These are phyloP conservation scores for Plasmodium yoelii DNA, from an alignment of 169 alveolate genomes.

Conservation along the genomic window DNA sequence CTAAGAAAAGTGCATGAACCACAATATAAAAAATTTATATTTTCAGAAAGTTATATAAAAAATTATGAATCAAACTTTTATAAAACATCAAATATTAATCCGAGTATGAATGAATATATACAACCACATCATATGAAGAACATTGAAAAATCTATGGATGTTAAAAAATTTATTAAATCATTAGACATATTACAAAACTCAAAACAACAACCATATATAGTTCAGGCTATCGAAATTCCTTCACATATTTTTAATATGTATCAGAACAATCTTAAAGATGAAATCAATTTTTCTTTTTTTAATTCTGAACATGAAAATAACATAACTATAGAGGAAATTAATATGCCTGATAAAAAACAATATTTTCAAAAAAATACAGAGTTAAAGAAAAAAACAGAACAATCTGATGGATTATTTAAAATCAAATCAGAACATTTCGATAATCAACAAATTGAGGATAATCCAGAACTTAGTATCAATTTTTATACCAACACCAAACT, in stretches of 20 bases:
- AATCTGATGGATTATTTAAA: slow-evolving; percentile 1
- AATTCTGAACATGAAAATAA: background rate
- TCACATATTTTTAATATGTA: slow-evolving; percentile 24
- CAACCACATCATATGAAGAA: slow-evolving; percentile 47
- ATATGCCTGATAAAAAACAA: background rate
- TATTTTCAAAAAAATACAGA: background rate
- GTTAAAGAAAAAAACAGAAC: background rate
- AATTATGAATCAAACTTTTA: slow-evolving; percentile 3
- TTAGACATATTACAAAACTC: slow-evolving; percentile 63
- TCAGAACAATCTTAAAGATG: background rate
- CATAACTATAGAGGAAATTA: background rate
- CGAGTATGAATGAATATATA: slow-evolving; percentile 52
- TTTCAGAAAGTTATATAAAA: slow-evolving; percentile 37
- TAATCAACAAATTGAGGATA: background rate
- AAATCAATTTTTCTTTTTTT: no score
- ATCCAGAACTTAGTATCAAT: background rate
- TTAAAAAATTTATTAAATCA: slow-evolving; percentile 52
- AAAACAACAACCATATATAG: slow-evolving; percentile 41
- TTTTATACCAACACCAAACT: background rate
- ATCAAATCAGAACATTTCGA: background rate
- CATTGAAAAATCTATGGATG: slow-evolving; percentile 57
- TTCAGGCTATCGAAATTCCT: slow-evolving; percentile 72
- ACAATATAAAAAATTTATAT: slow-evolving; percentile 22
- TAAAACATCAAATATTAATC: slow-evolving; percentile 21
- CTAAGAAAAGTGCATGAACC: slow-evolving; percentile 72